A percentile compares a stretch with the other conserved stretches of the same genome.
Conservation (phyloP, 345 rosid genomes). For the Euphorbia pulcherrima region DNA sequence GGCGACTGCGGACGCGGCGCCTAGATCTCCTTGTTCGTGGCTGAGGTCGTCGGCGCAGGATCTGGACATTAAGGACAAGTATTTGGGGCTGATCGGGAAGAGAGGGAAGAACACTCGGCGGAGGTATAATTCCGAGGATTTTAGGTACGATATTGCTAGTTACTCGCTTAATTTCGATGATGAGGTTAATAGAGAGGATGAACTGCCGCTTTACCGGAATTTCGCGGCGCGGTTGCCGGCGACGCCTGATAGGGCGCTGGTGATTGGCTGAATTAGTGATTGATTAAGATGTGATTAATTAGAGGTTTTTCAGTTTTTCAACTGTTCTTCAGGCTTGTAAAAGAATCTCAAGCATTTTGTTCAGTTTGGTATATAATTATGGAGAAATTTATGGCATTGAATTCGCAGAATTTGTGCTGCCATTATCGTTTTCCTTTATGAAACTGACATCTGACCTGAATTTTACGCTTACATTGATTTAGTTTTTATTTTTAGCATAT, state of each 20-base stretch:
- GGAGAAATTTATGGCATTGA: not conserved
- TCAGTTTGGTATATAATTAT: too few relatives aligned
- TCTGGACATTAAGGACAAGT: slow-evolving; percentile 38
- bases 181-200: slow-evolving; percentile 35
- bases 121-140: slow-evolving; percentile 41
- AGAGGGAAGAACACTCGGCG: slow-evolving; percentile 29
- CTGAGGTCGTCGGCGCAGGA: slow-evolving; percentile 40
- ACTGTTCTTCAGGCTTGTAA: not conserved
- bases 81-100: slow-evolving; percentile 35
- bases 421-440: not conserved
- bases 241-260: slow-evolving; percentile 31
- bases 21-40: slow-evolving; percentile 44
- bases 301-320: not conserved
- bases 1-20: slow-evolving; percentile 30
- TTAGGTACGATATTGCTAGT: slow-evolving; percentile 60
- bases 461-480: not conserved
- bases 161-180: slow-evolving; percentile 72
- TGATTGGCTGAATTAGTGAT: not conserved
- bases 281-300: not conserved
- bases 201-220: slow-evolving; percentile 24
- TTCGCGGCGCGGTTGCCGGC: slow-evolving; percentile 57
- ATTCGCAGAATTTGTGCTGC: not conserved
- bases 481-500: too few relatives aligned
- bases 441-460: not conserved
- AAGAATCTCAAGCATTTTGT: not conserved